Evolutionary conservation across 768 basidiomycete species (phyloP).

Genomic region (Psilocybe subaeruginosa): DNA sequence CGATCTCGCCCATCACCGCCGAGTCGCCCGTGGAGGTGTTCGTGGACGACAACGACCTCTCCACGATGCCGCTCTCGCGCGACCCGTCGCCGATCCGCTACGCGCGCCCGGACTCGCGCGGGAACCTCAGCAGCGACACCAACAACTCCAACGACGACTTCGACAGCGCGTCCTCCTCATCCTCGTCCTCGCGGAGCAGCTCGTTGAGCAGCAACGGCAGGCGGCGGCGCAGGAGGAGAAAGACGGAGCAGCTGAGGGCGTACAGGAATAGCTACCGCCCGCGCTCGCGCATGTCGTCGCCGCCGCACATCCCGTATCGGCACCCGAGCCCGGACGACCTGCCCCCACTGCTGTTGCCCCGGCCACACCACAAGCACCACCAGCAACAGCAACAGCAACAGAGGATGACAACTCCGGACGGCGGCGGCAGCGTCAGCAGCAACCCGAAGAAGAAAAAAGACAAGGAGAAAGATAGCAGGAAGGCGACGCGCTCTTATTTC

Average conservation of each 20-base stretch:
- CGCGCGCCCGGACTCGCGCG: slow-evolving; percentile 32
- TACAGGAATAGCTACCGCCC: slow-evolving; percentile 30
- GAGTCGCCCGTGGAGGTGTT: slow-evolving; percentile 26
- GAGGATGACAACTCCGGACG: background rate
- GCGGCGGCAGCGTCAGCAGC: background rate
- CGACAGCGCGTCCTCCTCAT: slow-evolving; percentile 3
- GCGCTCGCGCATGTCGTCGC: slow-evolving; percentile 12
- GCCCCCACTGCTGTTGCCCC: background rate
- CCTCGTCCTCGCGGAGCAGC: slow-evolving; percentile 6
- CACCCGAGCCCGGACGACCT: background rate
- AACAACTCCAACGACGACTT: slow-evolving; percentile 9
- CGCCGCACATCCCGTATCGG: slow-evolving; percentile 22
- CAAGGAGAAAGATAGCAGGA: no score
- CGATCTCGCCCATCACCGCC: background rate
- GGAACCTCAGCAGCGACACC: slow-evolving; percentile 20
- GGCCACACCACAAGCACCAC: no score
- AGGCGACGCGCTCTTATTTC: slow-evolving; percentile 18
- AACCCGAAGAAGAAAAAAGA: slow-evolving; percentile 17
- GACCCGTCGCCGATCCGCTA: slow-evolving; percentile 38
- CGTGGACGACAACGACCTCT: slow-evolving; percentile 25
- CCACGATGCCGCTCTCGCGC: slow-evolving; percentile 22
- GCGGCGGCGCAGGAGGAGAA: slow-evolving; percentile 15
- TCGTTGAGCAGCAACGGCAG: background rate
- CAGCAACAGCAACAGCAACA: slow-evolving; percentile 2
- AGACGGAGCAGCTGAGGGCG: slow-evolving; percentile 25